A percentile compares a stretch with the other conserved stretches of the same genome.
phyloP scores from a whole-genome alignment of 768 basidiomycete species.

The Artomyces pyxidatus region DNA sequence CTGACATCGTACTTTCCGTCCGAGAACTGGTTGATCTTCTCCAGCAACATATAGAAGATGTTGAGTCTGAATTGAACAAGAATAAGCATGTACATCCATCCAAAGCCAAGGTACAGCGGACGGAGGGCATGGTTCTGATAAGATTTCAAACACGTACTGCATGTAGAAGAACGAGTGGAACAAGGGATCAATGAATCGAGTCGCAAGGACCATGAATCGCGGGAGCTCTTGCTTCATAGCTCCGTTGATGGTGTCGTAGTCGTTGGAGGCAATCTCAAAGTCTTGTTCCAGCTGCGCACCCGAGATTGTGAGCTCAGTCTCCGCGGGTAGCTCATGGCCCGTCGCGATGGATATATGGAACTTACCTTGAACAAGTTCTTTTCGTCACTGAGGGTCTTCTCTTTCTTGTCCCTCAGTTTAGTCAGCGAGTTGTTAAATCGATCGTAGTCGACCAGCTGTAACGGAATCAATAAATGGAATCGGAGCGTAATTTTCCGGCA shows the following conservation, averaged over 20 bases:
- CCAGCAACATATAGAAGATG: conserved; percentile 88
- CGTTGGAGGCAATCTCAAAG: conserved; percentile 84
- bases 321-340: no score
- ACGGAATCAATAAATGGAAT: no score
- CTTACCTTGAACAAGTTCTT: conserved; percentile 92
- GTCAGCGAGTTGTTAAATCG: conserved; percentile 93
- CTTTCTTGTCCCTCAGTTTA: conserved; percentile 97
- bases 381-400: conserved; percentile 92
- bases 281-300: conserved; percentile 80
- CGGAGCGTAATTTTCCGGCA: no score
- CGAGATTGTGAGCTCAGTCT: not conserved
- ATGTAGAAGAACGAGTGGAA: conserved; percentile 99
- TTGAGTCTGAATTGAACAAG: conserved; percentile 54
- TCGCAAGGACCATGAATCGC: conserved; percentile 81
- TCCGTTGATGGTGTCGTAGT: conserved; percentile 90
- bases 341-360: conserved; percentile 18
- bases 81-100: not conserved
- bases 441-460: conserved; percentile 84
- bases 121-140: not conserved
- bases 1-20: conserved; percentile 68
- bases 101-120: conserved; percentile 2
- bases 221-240: conserved; percentile 89
- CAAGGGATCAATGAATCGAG: conserved; percentile 91
- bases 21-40: conserved; percentile 86
- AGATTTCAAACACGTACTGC: conserved; percentile 60